Evolutionary conservation across 306 rosid genomes (phyloP), one percentile per base, ranked within the genome.

Genomic region (Alnus rubra): DNA sequence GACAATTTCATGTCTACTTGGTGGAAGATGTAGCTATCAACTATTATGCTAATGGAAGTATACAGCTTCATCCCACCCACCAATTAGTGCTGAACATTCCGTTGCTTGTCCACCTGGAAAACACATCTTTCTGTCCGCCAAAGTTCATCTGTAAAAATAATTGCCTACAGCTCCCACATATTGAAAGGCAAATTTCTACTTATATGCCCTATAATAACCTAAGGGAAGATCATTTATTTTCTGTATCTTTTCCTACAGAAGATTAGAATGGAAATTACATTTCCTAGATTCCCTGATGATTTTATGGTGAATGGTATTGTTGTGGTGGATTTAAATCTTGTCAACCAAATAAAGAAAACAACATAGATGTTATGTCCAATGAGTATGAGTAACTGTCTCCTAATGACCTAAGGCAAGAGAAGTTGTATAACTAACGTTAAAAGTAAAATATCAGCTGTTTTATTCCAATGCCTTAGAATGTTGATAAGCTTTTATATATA

Each of bases 81-180:
- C 76, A 39, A 69, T 44, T 54, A 30, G 44, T 70, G 82, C 52
- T 56, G 64, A 28, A 67, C 70, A 77, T 42, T 47, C 58, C 28
- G n/a, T 54, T 67, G 81, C 79, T 71, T 69, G 33, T 56, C 79
- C 54, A 59, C 74, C 67, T 75, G 80, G 87, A 87, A 71, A 73
- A 50, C 78, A 69, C 74, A 44, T 67, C 6, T 60, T 18, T 54
- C 37, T 81, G 75, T 83, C 81, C 52, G 58, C 80, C 81, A 80
- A 55, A 78, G 16, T 71, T 68, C 48, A 5, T 39, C 2, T 55
- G 62, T 19, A 7, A 16, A 15, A 18, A 37, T 65, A 16, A 67
- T 42, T 42, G 6, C 31, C 72, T 67, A 42, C 33, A 8, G 28
- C 13, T 7, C 14, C 51, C 51, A 67, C 72, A 39, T 18, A 0